Conservation (phyloP, 2,329 filamentous ascomycete genomes). For the Colletotrichum noveboracense region DNA sequence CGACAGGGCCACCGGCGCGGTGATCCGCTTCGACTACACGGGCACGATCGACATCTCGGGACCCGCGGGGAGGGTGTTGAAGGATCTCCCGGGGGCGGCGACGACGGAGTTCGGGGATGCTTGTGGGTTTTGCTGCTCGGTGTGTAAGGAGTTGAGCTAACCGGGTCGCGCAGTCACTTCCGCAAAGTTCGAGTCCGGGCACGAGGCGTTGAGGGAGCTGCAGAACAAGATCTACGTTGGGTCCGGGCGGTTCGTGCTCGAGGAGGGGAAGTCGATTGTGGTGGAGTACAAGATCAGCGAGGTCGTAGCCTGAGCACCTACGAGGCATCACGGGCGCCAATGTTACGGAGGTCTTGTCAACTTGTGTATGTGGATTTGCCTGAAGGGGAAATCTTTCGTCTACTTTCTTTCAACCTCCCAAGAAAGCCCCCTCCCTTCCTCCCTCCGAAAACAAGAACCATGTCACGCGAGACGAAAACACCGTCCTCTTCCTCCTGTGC, state of each 20-base stretch:
- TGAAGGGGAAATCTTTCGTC: background rate
- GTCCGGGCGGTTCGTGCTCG: conserved; percentile 44
- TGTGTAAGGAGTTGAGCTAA: background rate
- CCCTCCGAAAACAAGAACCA: background rate
- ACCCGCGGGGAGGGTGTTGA: conserved; percentile 37
- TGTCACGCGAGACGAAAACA: background rate
- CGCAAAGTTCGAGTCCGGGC: conserved; percentile 42
- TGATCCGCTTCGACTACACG: conserved; percentile 42
- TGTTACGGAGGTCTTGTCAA: background rate
- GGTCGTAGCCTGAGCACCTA: conserved; percentile 28
- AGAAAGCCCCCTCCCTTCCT: background rate
- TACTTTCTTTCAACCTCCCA: background rate
- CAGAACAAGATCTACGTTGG: conserved; percentile 45
- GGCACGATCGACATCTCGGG: conserved; percentile 40
- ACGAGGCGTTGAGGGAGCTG: conserved; percentile 36
- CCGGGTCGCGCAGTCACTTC: conserved; percentile 35
- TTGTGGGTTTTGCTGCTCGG: conserved; percentile 33
- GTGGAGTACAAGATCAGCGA: conserved; percentile 51
- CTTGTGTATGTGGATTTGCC: background rate
- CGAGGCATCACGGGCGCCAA: background rate
- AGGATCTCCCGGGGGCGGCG: conserved; percentile 33
- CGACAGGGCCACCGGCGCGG: conserved; percentile 33
- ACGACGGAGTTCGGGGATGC: conserved; percentile 44
- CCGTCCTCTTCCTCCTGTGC: background rate
- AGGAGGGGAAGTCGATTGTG: conserved; percentile 33